phyloP scores from a whole-genome alignment of 106 monocot species.

The Dendrobium catenatum region DNA sequence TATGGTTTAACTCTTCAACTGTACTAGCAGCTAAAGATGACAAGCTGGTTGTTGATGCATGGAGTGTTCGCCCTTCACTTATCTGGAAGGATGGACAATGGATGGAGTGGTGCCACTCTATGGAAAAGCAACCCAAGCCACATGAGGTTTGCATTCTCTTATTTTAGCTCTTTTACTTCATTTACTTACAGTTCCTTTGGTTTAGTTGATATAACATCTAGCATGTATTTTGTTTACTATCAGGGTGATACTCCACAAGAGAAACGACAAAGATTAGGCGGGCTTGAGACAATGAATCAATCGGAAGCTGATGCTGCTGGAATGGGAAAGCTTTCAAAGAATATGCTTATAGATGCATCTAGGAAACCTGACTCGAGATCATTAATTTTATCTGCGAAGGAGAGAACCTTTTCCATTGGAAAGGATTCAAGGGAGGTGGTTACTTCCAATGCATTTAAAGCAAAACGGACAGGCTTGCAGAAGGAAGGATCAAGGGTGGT shows the following conservation, averaged over 20 bases:
- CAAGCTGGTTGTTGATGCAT: conserved; percentile 43
- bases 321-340: conserved; percentile 9
- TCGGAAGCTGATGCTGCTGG: conserved; percentile 22
- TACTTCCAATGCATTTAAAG: conserved; percentile 23
- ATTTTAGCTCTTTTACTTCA: neutral
- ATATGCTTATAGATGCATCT: conserved; percentile 12
- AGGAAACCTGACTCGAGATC: conserved; percentile 30
- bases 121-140: conserved; percentile 12
- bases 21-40: conserved; percentile 41
- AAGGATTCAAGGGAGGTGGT: conserved; percentile 24
- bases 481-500: conserved; percentile 79
- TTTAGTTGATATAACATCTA: neutral
- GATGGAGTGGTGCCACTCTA: conserved; percentile 46
- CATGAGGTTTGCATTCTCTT: conserved; percentile 45
- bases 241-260: conserved; percentile 81
- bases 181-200: neutral
- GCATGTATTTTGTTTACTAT: neutral
- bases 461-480: conserved; percentile 46
- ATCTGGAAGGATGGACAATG: conserved; percentile 92
- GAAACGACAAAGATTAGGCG: conserved; percentile 59
- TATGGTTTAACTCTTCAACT: neutral
- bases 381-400: conserved; percentile 47
- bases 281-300: conserved; percentile 16
- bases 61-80: conserved; percentile 79
- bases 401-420: conserved; percentile 54